Base-by-base conservation (phyloP, 306 rosid species). In the Citrullus amarus region DNA sequence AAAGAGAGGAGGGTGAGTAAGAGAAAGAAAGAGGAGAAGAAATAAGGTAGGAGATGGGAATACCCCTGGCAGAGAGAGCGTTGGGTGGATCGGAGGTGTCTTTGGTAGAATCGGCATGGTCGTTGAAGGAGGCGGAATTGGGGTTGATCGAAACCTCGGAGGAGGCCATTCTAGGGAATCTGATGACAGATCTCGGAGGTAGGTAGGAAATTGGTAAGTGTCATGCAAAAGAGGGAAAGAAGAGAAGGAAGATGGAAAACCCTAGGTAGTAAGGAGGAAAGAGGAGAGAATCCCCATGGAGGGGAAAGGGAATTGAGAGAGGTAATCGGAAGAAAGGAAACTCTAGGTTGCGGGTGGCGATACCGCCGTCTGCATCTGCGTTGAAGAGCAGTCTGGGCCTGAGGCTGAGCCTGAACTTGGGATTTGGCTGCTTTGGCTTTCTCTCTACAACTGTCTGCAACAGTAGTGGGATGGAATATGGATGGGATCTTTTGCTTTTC, bases 61-160 rank as follows among this genome's bases (percentile, higher is more conserved):
- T 83, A 88, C 92, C 91, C 85, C 57, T 85, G 7, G 77, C 81
- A 50, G 51, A 61, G 20, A 82, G 25, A 0, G 86, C 61, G 79
- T 79, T 72, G 81, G 85, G 86, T 58, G 85, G 81, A 22, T 84
- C 87, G 65, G 73, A 84, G 16, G 73, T 84, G 16, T 87, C 92
- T 1, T 44, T 79, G 20, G 61, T 36, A 63, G 80, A 88, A 66
- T 84, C 87, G 61, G 83, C 83, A 56, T 76, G 84, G 55, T 78
- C 83, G 1, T 67, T 81, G 25, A 84, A 80, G 1, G 84, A 86
- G 10, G 86, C 85, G 36, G 76, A 81, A 85, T 85, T 89, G 30
- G 85, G 87, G 78, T 87, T 90, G 75, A 84, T 80, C 36, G 90
- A 84, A 56, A 86, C 89, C 83, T 93, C 98, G 77, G 92, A 81